phyloP scores from a whole-genome alignment of 306 rosid species.

The Vigna radiata region DNA sequence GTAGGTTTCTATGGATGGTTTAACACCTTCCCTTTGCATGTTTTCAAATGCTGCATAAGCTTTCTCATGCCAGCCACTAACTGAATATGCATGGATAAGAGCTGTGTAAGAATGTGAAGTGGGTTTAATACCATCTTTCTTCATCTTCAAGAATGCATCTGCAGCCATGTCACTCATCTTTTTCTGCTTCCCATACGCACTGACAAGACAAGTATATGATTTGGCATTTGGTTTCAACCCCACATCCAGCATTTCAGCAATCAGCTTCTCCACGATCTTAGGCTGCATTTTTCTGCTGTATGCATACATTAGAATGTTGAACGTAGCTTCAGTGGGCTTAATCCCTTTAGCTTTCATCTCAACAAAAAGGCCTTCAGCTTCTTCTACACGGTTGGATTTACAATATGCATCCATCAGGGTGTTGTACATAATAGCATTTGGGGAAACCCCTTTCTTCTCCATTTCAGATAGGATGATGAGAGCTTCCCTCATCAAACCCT shows the following conservation, averaged over 20 bases:
- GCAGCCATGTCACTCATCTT: slow-evolving; percentile 91
- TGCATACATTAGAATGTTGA: slow-evolving; percentile 80
- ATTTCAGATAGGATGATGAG: slow-evolving; percentile 81
- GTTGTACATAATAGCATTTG: slow-evolving; percentile 81
- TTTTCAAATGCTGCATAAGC: slow-evolving; percentile 77
- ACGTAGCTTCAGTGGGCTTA: slow-evolving; percentile 73
- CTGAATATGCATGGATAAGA: slow-evolving; percentile 84
- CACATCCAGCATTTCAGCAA: slow-evolving; percentile 78
- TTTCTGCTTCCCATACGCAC: slow-evolving; percentile 88
- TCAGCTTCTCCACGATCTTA: slow-evolving; percentile 74
- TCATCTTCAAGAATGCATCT: slow-evolving; percentile 88
- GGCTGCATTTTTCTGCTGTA: slow-evolving; percentile 89
- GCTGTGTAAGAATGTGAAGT: slow-evolving; percentile 90
- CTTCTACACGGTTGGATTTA: slow-evolving; percentile 78
- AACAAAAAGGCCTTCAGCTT: slow-evolving; percentile 86
- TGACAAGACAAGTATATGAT: slow-evolving; percentile 84
- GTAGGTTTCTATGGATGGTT: slow-evolving; percentile 90
- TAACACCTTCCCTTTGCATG: slow-evolving; percentile 72
- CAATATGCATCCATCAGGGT: slow-evolving; percentile 78
- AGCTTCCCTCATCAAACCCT: slow-evolving; percentile 81
- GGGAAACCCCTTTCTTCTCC: slow-evolving; percentile 72
- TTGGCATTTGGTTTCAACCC: slow-evolving; percentile 80
- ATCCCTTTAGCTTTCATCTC: slow-evolving; percentile 85
- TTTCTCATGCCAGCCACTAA: slow-evolving; percentile 89
- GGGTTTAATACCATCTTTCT: slow-evolving; percentile 78